These are phyloP conservation scores for Phytophthora melonis DNA, from an alignment of 352 stramenopile species.

Conservation along the genomic window DNA sequence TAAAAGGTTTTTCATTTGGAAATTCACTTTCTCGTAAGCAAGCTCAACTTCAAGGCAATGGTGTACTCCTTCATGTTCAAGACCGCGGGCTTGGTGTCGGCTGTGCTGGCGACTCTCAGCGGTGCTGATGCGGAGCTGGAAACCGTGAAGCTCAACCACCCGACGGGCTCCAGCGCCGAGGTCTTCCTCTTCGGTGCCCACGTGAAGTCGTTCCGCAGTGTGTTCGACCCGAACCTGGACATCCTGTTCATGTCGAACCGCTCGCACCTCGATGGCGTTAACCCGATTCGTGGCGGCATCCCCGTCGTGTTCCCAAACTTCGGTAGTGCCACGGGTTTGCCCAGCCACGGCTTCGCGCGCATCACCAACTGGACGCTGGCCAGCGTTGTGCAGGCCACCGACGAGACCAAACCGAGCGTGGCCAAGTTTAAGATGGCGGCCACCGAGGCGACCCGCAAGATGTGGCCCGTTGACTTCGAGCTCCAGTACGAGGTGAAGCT, in stretches of 20 bases:
- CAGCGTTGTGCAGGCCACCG: neutral
- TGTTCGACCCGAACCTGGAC: neutral
- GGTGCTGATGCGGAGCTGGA: constrained; percentile 45
- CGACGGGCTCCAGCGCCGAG: neutral
- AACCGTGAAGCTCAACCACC: constrained; percentile 31
- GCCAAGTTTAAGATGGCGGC: neutral
- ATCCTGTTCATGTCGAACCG: neutral
- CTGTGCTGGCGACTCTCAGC: constrained; percentile 19
- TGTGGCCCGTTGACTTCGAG: constrained; percentile 1
- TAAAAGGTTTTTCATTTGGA: neutral
- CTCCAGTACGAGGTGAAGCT: constrained; percentile 4
- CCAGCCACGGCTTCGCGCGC: neutral
- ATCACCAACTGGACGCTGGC: neutral
- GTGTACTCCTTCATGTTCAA: constrained; percentile 29
- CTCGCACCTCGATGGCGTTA: neutral
- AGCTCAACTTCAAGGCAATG: constrained; percentile 14
- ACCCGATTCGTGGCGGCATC: neutral
- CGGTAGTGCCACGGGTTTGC: neutral
- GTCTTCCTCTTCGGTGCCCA: neutral
- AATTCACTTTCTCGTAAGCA: neutral
- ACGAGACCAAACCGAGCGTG: neutral
- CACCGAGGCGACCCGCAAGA: neutral
- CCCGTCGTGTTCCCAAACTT: constrained; percentile 1
- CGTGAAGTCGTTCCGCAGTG: neutral
- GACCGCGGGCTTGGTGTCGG: constrained; percentile 27